These are phyloP conservation scores for Tetracentron sinense DNA, from an alignment of 164 flowering plant genomes.

Conservation along the genomic window DNA sequence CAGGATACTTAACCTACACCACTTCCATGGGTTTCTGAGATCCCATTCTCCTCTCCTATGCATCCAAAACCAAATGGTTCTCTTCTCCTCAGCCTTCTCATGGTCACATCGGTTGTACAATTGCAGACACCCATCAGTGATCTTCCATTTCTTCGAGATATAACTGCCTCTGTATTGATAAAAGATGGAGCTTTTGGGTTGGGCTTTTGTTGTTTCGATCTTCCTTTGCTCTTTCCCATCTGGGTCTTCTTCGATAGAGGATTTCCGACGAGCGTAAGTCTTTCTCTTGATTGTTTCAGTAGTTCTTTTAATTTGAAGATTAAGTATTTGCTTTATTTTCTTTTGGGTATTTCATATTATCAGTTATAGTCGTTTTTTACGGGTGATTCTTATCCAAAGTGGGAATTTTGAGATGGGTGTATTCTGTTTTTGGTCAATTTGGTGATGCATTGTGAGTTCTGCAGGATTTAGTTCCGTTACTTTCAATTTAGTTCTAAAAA, in stretches of 20 bases:
- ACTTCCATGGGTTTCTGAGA: too few species aligned
- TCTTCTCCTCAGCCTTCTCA: too few species aligned
- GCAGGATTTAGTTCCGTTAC: too few species aligned
- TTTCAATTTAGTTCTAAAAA: too few species aligned
- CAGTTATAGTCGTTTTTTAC: too few species aligned
- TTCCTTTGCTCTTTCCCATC: conserved; percentile 31
- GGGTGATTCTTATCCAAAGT: background rate
- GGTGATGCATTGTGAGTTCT: too few species aligned
- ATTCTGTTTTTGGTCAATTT: background rate
- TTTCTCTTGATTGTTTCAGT: background rate
- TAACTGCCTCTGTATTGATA: background rate
- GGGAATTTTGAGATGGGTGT: background rate
- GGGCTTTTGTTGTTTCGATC: conserved; percentile 31
- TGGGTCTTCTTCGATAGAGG: conserved; percentile 46
- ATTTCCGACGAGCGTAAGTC: conserved; percentile 77
- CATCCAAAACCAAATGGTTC: too few species aligned
- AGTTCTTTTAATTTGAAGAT: background rate
- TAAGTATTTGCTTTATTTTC: background rate
- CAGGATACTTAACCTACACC: too few species aligned
- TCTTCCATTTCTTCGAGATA: conserved; percentile 9
- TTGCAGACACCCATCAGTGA: too few species aligned
- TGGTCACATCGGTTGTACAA: too few species aligned
- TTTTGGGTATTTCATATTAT: too few species aligned
- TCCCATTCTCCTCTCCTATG: too few species aligned
- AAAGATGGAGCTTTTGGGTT: conserved; percentile 36